These are phyloP conservation scores for Podospora pseudocomata DNA, from an alignment of 495 filamentous ascomycete species.

Conservation along the genomic window DNA sequence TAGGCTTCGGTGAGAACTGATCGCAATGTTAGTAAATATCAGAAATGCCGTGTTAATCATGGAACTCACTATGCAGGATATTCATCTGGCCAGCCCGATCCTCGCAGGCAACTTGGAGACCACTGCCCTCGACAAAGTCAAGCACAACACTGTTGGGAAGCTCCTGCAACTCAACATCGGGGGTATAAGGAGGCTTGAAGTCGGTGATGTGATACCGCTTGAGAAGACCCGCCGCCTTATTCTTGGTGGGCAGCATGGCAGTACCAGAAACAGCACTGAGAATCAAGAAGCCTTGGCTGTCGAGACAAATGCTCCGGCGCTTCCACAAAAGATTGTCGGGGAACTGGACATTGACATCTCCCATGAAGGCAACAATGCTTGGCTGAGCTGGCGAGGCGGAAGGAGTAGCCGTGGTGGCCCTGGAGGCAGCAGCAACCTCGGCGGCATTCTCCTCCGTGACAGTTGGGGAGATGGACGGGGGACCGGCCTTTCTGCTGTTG, in stretches of 20 bases:
- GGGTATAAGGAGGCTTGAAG: slow-evolving; percentile 71
- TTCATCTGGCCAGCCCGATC: slow-evolving; percentile 67
- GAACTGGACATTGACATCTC: slow-evolving; percentile 91
- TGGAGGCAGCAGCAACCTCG: slow-evolving; percentile 41
- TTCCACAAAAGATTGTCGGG: slow-evolving; percentile 93
- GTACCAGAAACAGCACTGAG: slow-evolving; percentile 54
- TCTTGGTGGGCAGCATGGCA: slow-evolving; percentile 37
- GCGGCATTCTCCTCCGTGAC: slow-evolving; percentile 60
- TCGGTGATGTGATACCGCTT: slow-evolving; percentile 80
- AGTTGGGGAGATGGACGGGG: slow-evolving; percentile 53
- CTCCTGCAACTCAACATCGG: slow-evolving; percentile 85
- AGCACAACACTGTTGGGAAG: slow-evolving; percentile 81
- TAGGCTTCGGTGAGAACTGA: background rate
- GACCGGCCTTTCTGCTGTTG: slow-evolving; percentile 54
- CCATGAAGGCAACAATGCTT: slow-evolving; percentile 60
- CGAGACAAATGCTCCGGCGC: slow-evolving; percentile 73
- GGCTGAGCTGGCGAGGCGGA: slow-evolving; percentile 30
- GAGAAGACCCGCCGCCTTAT: slow-evolving; percentile 47
- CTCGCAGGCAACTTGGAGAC: slow-evolving; percentile 81
- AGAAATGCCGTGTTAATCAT: background rate
- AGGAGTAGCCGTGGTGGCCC: slow-evolving; percentile 22
- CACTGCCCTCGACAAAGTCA: slow-evolving; percentile 78
- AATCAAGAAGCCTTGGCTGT: slow-evolving; percentile 71
- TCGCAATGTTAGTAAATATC: background rate
- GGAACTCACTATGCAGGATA: slow-evolving; percentile 60